These are phyloP conservation scores for Phylloporus arenicola DNA, from an alignment of 768 basidiomycete species.

Conservation along the genomic window DNA sequence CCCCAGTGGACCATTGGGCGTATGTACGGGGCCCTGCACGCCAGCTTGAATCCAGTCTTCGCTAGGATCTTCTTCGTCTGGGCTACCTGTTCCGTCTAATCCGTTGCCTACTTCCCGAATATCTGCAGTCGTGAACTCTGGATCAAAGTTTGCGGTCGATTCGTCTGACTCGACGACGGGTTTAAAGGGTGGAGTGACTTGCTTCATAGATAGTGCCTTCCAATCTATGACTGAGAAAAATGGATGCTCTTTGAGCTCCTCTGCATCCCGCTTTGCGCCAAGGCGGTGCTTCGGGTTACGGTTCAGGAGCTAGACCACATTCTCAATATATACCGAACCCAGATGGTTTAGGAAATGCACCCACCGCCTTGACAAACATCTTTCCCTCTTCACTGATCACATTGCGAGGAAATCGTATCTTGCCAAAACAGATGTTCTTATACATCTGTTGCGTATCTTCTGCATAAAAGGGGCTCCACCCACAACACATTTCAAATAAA, in stretches of 20 bases:
- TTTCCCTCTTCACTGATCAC: slow-evolving; percentile 98
- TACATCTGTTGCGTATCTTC: slow-evolving; percentile 99
- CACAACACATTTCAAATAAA: slow-evolving; percentile 99
- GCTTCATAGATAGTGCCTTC: slow-evolving; percentile 77
- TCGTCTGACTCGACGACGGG: slow-evolving; percentile 98
- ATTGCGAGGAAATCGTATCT: slow-evolving; percentile 95
- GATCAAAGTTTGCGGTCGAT: slow-evolving; percentile 96
- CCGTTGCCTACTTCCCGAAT: slow-evolving; percentile 63
- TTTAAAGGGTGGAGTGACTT: slow-evolving; percentile 96
- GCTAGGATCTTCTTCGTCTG: slow-evolving; percentile 62
- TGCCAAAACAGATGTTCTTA: slow-evolving; percentile 97
- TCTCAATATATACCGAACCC: slow-evolving; percentile 12
- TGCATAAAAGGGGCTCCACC: slow-evolving; percentile 99
- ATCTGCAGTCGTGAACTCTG: slow-evolving; percentile 94
- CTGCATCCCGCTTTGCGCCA: slow-evolving; percentile 85
- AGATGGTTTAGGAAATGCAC: slow-evolving; percentile 31
- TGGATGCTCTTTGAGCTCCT: slow-evolving; percentile 90
- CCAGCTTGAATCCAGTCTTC: slow-evolving; percentile 48
- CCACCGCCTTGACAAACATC: slow-evolving; percentile 96
- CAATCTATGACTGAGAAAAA: slow-evolving; percentile 95
- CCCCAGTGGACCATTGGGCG: slow-evolving; percentile 75
- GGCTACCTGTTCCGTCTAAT: slow-evolving; percentile 39
- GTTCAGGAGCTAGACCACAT: slow-evolving; percentile 73
- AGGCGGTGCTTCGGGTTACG: slow-evolving; percentile 97
- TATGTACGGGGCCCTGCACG: slow-evolving; percentile 38